phyloP scores from a whole-genome alignment of 352 stramenopile genomes.

The Thraustochytrium sp. region DNA sequence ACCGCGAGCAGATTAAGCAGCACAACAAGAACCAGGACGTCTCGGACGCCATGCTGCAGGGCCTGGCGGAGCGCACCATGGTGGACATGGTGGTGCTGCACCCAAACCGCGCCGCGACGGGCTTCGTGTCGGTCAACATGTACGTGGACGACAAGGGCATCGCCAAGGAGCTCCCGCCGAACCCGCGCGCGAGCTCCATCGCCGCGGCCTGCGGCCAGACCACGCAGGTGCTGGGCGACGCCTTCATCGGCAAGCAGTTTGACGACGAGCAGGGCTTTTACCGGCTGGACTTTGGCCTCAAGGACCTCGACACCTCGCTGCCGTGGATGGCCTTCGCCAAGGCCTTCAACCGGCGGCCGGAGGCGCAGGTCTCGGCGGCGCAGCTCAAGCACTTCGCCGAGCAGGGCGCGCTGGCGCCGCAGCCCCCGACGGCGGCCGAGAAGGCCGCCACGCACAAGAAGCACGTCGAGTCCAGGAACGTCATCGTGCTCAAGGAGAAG shows the following conservation, averaged over 20 bases:
- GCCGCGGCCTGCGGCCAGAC: conserved; percentile 69
- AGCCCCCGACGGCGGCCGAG: background rate
- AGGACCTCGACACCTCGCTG: conserved; percentile 12
- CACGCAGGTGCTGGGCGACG: conserved; percentile 72
- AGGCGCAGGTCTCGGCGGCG: background rate
- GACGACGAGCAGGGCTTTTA: conserved; percentile 60
- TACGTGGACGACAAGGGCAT: conserved; percentile 81
- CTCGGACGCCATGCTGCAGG: background rate
- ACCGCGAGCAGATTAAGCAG: conserved; percentile 20
- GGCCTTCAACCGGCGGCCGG: background rate
- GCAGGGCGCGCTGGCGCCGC: background rate
- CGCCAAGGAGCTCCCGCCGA: conserved; percentile 68
- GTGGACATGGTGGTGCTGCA: conserved; percentile 76
- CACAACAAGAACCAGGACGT: conserved; percentile 16
- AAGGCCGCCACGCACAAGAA: background rate
- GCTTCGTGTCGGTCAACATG: conserved; percentile 73
- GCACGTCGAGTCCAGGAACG: conserved; percentile 14
- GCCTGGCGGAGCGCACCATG: conserved; percentile 12
- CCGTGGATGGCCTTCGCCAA: conserved; percentile 37
- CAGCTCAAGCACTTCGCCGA: conserved; percentile 14
- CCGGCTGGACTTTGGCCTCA: conserved; percentile 37
- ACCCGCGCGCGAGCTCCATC: conserved; percentile 68
- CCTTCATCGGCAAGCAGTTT: conserved; percentile 74
- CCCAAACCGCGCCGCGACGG: conserved; percentile 64
- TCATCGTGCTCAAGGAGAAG: conserved; percentile 28